Percentiles rank a stretch among this genome's conserved stretches.
Conservation (phyloP, 1,284 basidiomycete species). For the Fomitopsis schrenkii region DNA sequence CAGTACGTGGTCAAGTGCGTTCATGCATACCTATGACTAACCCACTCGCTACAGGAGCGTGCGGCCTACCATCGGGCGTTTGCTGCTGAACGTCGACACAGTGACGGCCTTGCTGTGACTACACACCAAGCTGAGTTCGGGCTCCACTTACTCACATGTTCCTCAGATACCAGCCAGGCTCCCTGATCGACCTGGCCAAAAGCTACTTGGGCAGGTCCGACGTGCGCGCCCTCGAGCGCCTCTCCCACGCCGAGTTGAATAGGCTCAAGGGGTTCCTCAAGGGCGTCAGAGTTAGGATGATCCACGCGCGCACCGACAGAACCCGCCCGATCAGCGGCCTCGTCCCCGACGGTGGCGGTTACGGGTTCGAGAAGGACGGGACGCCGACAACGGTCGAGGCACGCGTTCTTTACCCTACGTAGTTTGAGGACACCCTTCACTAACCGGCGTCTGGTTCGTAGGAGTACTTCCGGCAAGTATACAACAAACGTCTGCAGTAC, state of each 20-base stretch:
- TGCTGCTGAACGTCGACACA: conserved; percentile 23
- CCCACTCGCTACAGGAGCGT: conserved; percentile 11
- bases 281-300: conserved; percentile 18
- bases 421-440: neutral
- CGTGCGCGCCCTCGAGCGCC: conserved; percentile 16
- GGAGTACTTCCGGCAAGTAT: conserved; percentile 33
- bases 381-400: conserved; percentile 31
- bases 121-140: neutral
- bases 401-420: neutral
- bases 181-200: conserved; percentile 26
- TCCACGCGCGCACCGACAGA: conserved; percentile 2
- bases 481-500: conserved; percentile 28
- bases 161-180: conserved; percentile 30
- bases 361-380: conserved; percentile 30
- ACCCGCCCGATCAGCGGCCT: conserved; percentile 22
- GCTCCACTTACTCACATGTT: neutral
- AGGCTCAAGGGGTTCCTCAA: conserved; percentile 32
- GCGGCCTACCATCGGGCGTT: conserved; percentile 16
- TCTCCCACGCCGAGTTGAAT: conserved; percentile 18
- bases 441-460: conserved; percentile 12
- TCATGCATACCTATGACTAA: neutral
- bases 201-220: conserved; percentile 18
- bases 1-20: conserved; percentile 2
- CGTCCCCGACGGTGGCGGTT: conserved; percentile 18
- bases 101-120: conserved; percentile 18